These are phyloP conservation scores for Biscutella auriculata DNA, from an alignment of 441 rosid genomes.

Conservation along the genomic window DNA sequence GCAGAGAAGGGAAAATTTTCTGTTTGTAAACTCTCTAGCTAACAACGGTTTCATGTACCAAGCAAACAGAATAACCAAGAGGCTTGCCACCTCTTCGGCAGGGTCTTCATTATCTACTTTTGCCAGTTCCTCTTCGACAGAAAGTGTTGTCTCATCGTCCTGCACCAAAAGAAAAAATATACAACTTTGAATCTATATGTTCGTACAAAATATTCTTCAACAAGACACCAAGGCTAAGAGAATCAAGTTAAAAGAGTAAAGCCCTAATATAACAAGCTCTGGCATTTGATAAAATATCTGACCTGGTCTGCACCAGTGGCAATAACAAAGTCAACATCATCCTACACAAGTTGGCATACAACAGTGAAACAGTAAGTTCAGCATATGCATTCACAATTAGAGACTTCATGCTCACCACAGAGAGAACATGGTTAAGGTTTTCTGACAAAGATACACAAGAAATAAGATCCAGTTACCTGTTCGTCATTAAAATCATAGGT, in stretches of 20 bases:
- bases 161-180: slow-evolving; percentile 18
- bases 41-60: slow-evolving; percentile 5
- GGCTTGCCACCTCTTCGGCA: slow-evolving; percentile 57
- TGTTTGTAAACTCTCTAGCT: slow-evolving; percentile 9
- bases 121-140: slow-evolving; percentile 83
- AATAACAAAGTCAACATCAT: slow-evolving; percentile 79
- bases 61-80: slow-evolving; percentile 9
- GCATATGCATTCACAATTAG: slow-evolving; percentile 8
- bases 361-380: slow-evolving; percentile 8
- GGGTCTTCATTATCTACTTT: slow-evolving; percentile 55
- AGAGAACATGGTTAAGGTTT: slow-evolving; percentile 3
- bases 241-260: background rate
- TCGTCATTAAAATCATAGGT: slow-evolving; percentile 69
- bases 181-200: slow-evolving; percentile 5
- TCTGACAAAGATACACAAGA: background rate
- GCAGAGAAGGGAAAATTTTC: slow-evolving; percentile 20
- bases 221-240: slow-evolving; percentile 7
- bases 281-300: slow-evolving; percentile 18
- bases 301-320: slow-evolving; percentile 79
- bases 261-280: slow-evolving; percentile 1
- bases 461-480: slow-evolving; percentile 34
- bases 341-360: slow-evolving; percentile 43
- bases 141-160: slow-evolving; percentile 95
- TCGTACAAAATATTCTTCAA: background rate
- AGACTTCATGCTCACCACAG: background rate